These are phyloP conservation scores for Mortierella hygrophila DNA, from an alignment of 192 early-diverging fungal species.

Conservation along the genomic window DNA sequence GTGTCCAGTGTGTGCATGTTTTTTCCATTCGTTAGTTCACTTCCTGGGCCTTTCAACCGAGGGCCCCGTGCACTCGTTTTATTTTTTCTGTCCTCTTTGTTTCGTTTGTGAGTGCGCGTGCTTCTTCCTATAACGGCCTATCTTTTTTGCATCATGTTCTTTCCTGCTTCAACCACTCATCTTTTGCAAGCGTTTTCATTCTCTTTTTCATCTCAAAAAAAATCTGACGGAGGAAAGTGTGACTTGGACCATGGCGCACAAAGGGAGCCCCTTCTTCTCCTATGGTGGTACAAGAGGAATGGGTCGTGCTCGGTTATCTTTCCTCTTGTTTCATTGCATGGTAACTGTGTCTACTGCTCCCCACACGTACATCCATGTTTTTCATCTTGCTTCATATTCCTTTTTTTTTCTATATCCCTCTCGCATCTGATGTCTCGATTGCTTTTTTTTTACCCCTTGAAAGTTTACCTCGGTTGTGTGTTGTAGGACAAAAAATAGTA, in stretches of 20 bases:
- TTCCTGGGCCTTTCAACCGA: background rate
- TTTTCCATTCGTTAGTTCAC: background rate
- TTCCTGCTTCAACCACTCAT: background rate
- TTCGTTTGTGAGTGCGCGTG: background rate
- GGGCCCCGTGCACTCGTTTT: background rate
- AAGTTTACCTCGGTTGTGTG: background rate
- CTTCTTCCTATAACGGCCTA: background rate
- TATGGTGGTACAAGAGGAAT: background rate
- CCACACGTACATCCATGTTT: background rate
- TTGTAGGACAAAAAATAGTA: too few species aligned
- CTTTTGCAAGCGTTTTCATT: too few species aligned
- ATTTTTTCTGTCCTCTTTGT: background rate
- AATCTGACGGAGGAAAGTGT: background rate
- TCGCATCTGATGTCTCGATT: background rate
- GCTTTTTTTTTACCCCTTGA: background rate
- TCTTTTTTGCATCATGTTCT: background rate
- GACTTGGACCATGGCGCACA: background rate
- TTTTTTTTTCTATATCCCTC: background rate
- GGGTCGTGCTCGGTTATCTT: background rate
- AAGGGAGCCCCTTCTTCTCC: background rate
- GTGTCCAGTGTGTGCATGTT: background rate
- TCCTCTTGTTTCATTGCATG: conserved; percentile 8
- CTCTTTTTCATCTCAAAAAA: too few species aligned
- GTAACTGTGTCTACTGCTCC: background rate
- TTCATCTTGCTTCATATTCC: background rate